Evolutionary conservation across 176 grass and related monocot genomes (phyloP), one percentile per base, ranked within the genome.

Genomic region (Bonia amplexicaulis): DNA sequence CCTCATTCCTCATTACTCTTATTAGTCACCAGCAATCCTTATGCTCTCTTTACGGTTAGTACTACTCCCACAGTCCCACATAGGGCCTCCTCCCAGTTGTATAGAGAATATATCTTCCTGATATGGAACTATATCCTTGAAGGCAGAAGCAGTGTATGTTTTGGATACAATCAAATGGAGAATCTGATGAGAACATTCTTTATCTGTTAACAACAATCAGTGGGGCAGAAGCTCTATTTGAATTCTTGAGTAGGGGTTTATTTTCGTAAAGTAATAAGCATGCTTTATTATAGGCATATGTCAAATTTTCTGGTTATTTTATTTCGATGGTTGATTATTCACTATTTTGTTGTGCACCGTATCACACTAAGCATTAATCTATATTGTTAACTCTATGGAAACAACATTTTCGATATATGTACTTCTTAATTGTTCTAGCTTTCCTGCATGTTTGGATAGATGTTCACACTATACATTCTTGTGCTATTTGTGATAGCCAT

Each of bases 121-220:
- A 25, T 60, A 60, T 26, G 23, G 40, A 40, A 29, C 51, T 35
- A 74, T 74, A 15, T 26, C 27, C 51, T 80, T 20, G 16, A 80
- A 80, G 79, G 35, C n/a, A 71, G 76, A 82, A 37, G 48, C 27
- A 15, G 12, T 42, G 54, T 75, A 75, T 91, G 80, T 75, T 57
- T 64, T 69, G 62, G 33, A 84, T 63, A 55, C 51, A 84, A 20
- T 84, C 89, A 87, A 87, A 65, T 69, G 85, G 89, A 87, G 85
- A 91, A 91, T 91, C 76, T 91, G 54, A 91, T 87, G 89, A 80
- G 89, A 70, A 87, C 66, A 91, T 91, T 91, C 89, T 91, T 74
- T 91, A 91, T 80, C 80, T 79, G 85, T 87, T 91, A 84, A 91
- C 89, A 87, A 64, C 52, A 59, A 79, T 59, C 31, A 46, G 41